Percentiles rank a stretch among this genome's conserved stretches.
Evolutionary conservation across 306 rosid genomes (phyloP).

Genomic region (Ammopiptanthus mongolicus): DNA sequence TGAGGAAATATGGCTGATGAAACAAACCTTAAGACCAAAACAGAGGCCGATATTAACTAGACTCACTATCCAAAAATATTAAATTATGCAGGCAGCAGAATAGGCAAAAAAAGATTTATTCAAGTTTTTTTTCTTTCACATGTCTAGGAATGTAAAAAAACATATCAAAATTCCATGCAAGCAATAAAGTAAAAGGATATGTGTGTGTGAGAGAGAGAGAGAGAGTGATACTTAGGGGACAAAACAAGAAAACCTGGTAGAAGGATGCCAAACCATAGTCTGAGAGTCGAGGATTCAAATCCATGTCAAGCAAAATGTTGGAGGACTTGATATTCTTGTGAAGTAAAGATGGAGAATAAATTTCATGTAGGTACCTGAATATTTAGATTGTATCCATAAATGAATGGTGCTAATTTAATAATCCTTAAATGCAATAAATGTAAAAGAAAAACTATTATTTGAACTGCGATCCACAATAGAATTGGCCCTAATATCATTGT

Average conservation of each 20-base stretch:
- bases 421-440: conserved; percentile 1
- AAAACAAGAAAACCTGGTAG: conserved; percentile 56
- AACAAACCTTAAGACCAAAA: not conserved
- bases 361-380: conserved; percentile 80
- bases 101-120: not conserved
- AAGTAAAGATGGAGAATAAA: conserved; percentile 57
- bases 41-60: not conserved
- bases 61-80: not conserved
- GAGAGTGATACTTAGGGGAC: no score
- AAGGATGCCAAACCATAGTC: conserved; percentile 81
- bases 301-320: conserved; percentile 69
- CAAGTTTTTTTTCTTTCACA: not conserved
- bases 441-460: not conserved
- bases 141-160: not conserved
- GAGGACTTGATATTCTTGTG: conserved; percentile 90
- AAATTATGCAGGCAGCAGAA: not conserved
- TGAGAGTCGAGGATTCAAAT: conserved; percentile 75
- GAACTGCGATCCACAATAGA: not conserved
- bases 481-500: not conserved
- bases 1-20: not conserved
- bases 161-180: not conserved
- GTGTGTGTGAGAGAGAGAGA: no score
- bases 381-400: not conserved
- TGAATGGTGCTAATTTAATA: not conserved
- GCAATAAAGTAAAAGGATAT: no score